Conservation (phyloP, 73 alveolate genomes). For the Paraurostyla sp. region DNA sequence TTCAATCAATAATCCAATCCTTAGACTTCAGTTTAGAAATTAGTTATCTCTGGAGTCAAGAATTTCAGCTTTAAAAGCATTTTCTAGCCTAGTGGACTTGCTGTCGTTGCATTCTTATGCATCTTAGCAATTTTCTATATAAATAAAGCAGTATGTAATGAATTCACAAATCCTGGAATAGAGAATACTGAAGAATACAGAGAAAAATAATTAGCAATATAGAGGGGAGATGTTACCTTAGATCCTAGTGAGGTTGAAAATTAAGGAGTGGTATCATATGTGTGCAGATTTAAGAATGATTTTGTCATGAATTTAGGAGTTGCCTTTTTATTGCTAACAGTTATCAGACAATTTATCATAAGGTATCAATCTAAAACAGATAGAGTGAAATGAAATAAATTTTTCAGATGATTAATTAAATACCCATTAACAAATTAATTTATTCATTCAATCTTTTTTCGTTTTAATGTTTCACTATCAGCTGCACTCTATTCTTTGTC, state of each 20-base stretch:
- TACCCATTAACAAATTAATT: background rate
- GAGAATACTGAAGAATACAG: too few species aligned
- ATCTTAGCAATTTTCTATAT: background rate
- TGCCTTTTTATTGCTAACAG: conserved; percentile 13
- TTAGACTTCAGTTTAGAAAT: background rate
- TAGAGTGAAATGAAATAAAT: background rate
- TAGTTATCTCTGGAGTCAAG: background rate
- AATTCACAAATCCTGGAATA: too few species aligned
- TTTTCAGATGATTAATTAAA: background rate
- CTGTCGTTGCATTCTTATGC: conserved; percentile 23
- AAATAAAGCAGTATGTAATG: background rate
- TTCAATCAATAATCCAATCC: conserved; percentile 32
- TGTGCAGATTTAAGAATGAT: background rate
- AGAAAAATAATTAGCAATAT: too few species aligned
- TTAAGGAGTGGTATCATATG: background rate
- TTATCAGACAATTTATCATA: background rate
- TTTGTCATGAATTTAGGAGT: conserved; percentile 23
- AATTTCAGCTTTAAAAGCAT: background rate
- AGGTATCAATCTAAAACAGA: background rate
- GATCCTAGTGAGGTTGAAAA: background rate
- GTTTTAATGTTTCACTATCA: background rate
- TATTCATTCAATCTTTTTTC: background rate
- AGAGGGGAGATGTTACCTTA: background rate
- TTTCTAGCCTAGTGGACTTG: background rate
- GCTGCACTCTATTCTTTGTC: too few species aligned